These are phyloP conservation scores for Phylloporus arenicola DNA, from an alignment of 768 basidiomycete species.

Conservation along the genomic window DNA sequence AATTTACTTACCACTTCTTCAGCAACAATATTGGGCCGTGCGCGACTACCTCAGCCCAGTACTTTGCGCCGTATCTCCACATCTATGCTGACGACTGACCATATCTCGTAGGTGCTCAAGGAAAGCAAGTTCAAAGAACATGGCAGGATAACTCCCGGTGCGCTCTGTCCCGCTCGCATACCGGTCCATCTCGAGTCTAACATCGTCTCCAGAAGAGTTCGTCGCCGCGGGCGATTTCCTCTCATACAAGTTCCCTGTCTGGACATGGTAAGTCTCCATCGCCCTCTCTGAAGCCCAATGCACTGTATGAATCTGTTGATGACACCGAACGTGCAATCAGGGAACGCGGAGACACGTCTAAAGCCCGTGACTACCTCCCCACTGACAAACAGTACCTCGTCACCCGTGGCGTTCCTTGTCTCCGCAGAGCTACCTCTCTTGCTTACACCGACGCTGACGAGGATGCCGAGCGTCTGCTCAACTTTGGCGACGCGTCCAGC, in stretches of 20 bases:
- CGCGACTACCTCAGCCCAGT: conserved; percentile 92
- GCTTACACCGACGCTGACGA: conserved; percentile 95
- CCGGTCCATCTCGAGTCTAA: conserved; percentile 3
- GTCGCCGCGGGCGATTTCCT: conserved; percentile 97
- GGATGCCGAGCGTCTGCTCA: conserved; percentile 88
- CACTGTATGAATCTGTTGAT: not conserved
- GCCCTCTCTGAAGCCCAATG: not conserved
- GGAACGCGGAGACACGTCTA: conserved; percentile 88
- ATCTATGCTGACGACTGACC: conserved; percentile 25
- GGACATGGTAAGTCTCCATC: conserved; percentile 71
- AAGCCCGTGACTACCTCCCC: conserved; percentile 89
- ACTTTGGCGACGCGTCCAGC: conserved; percentile 63
- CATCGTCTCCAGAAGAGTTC: conserved; percentile 73
- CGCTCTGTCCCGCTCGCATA: conserved; percentile 18
- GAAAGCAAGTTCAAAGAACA: conserved; percentile 99
- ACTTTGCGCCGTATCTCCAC: conserved; percentile 30
- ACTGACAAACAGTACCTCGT: conserved; percentile 94
- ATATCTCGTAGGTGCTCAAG: conserved; percentile 68
- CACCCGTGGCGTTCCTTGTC: conserved; percentile 93
- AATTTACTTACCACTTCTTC: conserved; percentile 2
- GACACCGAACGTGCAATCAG: conserved; percentile 36
- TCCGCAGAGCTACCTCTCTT: conserved; percentile 86
- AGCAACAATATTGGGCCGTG: conserved; percentile 93
- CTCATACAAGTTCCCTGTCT: conserved; percentile 96
- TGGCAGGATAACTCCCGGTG: conserved; percentile 91